These are phyloP conservation scores for Lumnitzera racemosa DNA, from an alignment of 345 rosid genomes.

Conservation along the genomic window DNA sequence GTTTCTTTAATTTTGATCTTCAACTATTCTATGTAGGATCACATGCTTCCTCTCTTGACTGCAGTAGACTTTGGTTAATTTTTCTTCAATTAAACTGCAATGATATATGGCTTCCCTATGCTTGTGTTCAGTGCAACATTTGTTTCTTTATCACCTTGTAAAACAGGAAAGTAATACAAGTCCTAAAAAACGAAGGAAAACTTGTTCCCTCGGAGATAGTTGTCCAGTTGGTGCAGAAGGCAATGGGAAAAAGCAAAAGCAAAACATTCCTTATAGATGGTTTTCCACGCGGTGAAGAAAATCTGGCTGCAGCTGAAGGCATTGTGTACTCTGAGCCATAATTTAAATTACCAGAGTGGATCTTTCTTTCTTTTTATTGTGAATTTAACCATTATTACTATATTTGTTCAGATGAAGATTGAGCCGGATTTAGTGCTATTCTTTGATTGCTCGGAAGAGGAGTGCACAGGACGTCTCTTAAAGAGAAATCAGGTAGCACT, in stretches of 20 bases:
- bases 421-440: slow-evolving; percentile 20
- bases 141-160: too few species aligned
- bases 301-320: slow-evolving; percentile 19
- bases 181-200: slow-evolving; percentile 25
- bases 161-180: slow-evolving; percentile 16
- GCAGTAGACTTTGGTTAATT: background rate
- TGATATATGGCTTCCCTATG: too few species aligned
- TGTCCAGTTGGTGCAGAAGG: slow-evolving; percentile 24
- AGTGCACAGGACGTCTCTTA: slow-evolving; percentile 18
- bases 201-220: slow-evolving; percentile 30
- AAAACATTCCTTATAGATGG: slow-evolving; percentile 26
- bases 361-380: background rate
- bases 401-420: slow-evolving; percentile 21
- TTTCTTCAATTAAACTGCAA: too few species aligned
- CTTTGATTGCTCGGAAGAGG: slow-evolving; percentile 23
- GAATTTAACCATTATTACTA: background rate
- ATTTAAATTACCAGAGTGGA: background rate
- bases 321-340: slow-evolving; percentile 6
- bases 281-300: slow-evolving; percentile 31
- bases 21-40: too few species aligned
- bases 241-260: slow-evolving; percentile 18
- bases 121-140: too few species aligned
- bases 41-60: too few species aligned
- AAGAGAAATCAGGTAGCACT: slow-evolving; percentile 19
- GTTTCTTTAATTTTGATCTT: background rate